phyloP scores from a whole-genome alignment of 1,284 basidiomycete species.

The Xerocomus cyaneibrunnescens region DNA sequence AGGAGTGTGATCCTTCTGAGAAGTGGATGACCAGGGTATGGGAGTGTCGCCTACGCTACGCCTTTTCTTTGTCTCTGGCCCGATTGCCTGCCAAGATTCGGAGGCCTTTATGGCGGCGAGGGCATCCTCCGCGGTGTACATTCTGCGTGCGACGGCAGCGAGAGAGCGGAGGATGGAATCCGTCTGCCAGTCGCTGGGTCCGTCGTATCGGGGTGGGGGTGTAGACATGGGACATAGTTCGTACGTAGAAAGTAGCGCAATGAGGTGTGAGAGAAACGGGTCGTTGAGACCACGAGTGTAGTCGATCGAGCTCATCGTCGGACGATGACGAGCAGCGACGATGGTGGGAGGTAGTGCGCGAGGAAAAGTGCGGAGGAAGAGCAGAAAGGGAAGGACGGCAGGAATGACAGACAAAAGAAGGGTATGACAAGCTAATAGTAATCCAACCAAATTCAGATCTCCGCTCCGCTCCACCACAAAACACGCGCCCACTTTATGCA shows the following conservation, averaged over 20 bases:
- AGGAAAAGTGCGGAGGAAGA: not conserved
- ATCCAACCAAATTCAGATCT: constrained; percentile 6
- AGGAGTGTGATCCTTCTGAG: constrained; percentile 28
- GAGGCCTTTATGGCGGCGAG: constrained; percentile 41
- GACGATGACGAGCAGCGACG: constrained; percentile 13
- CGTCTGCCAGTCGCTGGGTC: constrained; percentile 63
- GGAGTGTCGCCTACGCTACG: constrained; percentile 47
- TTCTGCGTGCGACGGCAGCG: constrained; percentile 52
- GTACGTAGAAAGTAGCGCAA: constrained; percentile 52
- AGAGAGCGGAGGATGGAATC: constrained; percentile 60
- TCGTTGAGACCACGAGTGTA: constrained; percentile 21
- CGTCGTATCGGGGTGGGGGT: constrained; percentile 62
- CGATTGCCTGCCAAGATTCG: constrained; percentile 37
- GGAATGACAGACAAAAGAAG: not conserved
- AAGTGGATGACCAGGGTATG: constrained; percentile 26
- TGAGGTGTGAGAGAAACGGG: constrained; percentile 51
- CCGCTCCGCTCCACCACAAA: not conserved
- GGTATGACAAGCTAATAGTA: constrained; percentile 10
- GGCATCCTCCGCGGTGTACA: constrained; percentile 60
- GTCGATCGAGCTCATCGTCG: constrained; percentile 35
- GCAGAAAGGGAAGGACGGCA: not conserved
- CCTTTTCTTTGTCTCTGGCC: constrained; percentile 50
- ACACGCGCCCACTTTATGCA: not conserved
- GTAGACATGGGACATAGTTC: constrained; percentile 48
- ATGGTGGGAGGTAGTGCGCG: constrained; percentile 3